Evolutionary conservation across 2,329 filamentous ascomycete genomes (phyloP).

Genomic region (Sclerotinia trifoliorum): DNA sequence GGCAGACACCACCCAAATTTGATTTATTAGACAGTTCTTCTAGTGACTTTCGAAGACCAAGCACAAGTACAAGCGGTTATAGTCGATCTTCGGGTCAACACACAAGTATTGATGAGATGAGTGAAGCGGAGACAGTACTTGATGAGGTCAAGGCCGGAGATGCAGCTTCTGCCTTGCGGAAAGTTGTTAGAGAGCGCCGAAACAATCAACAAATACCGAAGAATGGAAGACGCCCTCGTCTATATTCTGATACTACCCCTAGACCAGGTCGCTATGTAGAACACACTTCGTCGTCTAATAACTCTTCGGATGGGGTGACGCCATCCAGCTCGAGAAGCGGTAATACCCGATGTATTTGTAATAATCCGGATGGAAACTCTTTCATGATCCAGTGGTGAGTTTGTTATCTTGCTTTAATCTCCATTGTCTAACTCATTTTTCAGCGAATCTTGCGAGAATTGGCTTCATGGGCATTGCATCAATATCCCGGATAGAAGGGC

Average conservation of each 20-base stretch:
- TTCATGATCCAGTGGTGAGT: conserved; percentile 65
- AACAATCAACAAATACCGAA: conserved; percentile 30
- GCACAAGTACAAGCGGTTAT: conserved; percentile 32
- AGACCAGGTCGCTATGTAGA: conserved; percentile 30
- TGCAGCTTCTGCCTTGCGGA: conserved; percentile 59
- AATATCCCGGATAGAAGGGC: conserved; percentile 53
- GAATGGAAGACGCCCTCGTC: conserved; percentile 32
- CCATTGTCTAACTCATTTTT: conserved; percentile 27
- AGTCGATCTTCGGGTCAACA: conserved; percentile 38
- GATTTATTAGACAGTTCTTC: conserved; percentile 32
- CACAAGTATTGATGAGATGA: conserved; percentile 44
- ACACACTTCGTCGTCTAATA: conserved; percentile 46
- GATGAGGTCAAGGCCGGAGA: conserved; percentile 51
- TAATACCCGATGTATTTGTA: conserved; percentile 56
- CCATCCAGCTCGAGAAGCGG: conserved; percentile 43
- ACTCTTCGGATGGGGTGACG: conserved; percentile 49
- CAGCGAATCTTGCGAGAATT: conserved; percentile 61
- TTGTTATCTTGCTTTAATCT: not conserved
- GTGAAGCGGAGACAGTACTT: conserved; percentile 59
- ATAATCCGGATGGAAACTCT: conserved; percentile 45
- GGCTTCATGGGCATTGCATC: conserved; percentile 62
- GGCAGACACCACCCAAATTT: conserved; percentile 30
- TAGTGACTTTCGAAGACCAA: conserved; percentile 30
- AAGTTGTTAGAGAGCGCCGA: conserved; percentile 44
- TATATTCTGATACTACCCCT: conserved; percentile 28